Percentiles rank a stretch among this genome's conserved stretches.
These are phyloP conservation scores for Russula sp. DNA, from an alignment of 768 basidiomycete species.

Conservation along the genomic window DNA sequence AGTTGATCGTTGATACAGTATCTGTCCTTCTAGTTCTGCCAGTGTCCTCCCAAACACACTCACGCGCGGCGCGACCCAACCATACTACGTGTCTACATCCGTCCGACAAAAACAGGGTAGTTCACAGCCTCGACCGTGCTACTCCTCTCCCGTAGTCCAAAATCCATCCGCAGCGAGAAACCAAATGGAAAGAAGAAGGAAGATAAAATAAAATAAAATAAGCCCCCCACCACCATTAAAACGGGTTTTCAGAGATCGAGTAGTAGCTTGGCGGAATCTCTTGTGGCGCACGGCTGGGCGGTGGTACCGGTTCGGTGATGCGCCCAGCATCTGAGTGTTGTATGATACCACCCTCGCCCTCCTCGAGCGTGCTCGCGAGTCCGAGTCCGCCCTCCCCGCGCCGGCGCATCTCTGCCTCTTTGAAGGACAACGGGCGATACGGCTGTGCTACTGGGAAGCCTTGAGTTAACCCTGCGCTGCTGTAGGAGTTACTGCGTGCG, in stretches of 20 bases:
- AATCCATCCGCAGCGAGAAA: not conserved
- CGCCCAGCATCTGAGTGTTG: constrained; percentile 37
- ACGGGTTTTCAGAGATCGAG: constrained; percentile 2
- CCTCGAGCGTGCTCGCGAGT: constrained; percentile 32
- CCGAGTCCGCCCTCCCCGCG: constrained; percentile 29
- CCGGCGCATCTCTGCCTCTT: constrained; percentile 36
- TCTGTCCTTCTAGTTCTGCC: too few species aligned
- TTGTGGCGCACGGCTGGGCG: constrained; percentile 19
- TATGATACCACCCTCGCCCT: constrained; percentile 28
- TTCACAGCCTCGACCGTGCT: too few species aligned
- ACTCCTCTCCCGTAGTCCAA: not conserved
- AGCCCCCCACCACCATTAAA: not conserved
- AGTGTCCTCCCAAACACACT: too few species aligned
- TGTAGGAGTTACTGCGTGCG: constrained; percentile 1
- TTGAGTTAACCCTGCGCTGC: not conserved
- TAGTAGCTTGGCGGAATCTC: constrained; percentile 32
- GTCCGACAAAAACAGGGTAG: too few species aligned
- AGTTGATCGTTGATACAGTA: too few species aligned
- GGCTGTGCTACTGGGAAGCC: constrained; percentile 18
- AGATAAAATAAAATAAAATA: too few species aligned
- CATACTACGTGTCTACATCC: too few species aligned
- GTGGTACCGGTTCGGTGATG: not conserved
- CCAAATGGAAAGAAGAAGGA: not conserved
- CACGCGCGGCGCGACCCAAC: too few species aligned
- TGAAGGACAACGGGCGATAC: constrained; percentile 26